These are phyloP conservation scores for Avena eriantha DNA, from an alignment of 176 grass and related monocot species.

Conservation along the genomic window DNA sequence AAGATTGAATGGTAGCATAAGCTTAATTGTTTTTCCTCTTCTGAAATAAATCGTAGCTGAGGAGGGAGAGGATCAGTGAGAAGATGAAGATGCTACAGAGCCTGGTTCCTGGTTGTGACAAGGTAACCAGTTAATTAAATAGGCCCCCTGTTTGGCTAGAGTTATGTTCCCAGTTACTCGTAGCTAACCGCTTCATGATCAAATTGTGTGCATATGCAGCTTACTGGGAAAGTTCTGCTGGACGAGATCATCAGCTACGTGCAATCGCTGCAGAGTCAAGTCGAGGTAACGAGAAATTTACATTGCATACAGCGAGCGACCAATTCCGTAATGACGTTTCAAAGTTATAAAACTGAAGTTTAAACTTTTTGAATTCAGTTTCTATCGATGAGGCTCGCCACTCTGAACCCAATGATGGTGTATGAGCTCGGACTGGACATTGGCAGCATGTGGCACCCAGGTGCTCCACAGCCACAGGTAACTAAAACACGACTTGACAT, in stretches of 20 bases:
- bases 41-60: constrained; percentile 18
- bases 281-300: constrained; percentile 39
- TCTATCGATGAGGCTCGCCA: constrained; percentile 46
- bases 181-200: neutral
- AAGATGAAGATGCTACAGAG: constrained; percentile 48
- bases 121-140: neutral
- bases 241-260: constrained; percentile 42
- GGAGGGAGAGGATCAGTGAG: constrained; percentile 38
- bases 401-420: constrained; percentile 25
- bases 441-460: constrained; percentile 2
- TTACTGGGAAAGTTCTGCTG: constrained; percentile 31
- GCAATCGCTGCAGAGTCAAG: constrained; percentile 46
- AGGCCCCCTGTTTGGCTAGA: neutral
- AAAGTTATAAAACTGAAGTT: neutral
- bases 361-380: constrained; percentile 26
- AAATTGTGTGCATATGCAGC: constrained; percentile 1
- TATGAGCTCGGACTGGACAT: constrained; percentile 23
- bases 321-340: neutral
- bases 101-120: constrained; percentile 52
- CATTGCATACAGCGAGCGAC: neutral
- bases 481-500: neutral
- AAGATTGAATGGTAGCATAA: neutral
- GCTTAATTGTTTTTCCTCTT: neutral
- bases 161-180: neutral
- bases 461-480: constrained; percentile 36